Percentiles rank a stretch among this genome's conserved stretches.
Evolutionary conservation across 805 yeast genomes (phyloP).

Genomic region (Lipomyces mesembrius): DNA sequence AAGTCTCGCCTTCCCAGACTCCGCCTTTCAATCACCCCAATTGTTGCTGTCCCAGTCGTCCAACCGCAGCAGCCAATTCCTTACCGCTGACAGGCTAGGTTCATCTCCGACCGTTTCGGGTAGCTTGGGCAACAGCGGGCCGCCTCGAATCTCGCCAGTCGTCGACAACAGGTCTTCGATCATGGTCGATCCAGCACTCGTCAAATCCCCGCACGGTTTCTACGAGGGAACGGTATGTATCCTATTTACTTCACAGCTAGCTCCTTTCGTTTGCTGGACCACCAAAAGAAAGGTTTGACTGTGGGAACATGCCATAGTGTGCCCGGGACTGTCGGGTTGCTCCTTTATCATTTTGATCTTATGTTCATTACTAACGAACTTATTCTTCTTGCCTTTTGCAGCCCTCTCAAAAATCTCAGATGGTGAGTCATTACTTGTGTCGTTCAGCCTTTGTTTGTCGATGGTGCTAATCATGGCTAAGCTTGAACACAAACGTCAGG

Average conservation of each 20-base stretch:
- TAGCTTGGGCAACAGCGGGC: not conserved
- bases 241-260: not conserved
- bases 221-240: conserved; percentile 29
- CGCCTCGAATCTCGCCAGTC: conserved; percentile 2
- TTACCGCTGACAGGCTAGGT: not conserved
- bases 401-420: conserved; percentile 22
- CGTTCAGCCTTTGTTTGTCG: not conserved
- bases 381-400: not conserved
- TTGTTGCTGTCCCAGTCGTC: not conserved
- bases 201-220: conserved; percentile 22
- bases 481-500: conserved; percentile 41
- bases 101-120: not conserved
- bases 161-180: conserved; percentile 6
- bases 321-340: not conserved
- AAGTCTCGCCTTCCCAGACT: conserved; percentile 6
- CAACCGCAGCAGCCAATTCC: not conserved
- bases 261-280: not conserved
- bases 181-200: conserved; percentile 27
- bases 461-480: conserved; percentile 14
- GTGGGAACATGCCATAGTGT: not conserved
- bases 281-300: too few species aligned
- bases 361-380: not conserved
- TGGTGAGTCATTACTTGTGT: conserved; percentile 9
- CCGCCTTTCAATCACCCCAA: conserved; percentile 16
- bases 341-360: not conserved